Base-by-base conservation (phyloP, 169 alveolate genomes). In the Plasmodium sp. region DNA sequence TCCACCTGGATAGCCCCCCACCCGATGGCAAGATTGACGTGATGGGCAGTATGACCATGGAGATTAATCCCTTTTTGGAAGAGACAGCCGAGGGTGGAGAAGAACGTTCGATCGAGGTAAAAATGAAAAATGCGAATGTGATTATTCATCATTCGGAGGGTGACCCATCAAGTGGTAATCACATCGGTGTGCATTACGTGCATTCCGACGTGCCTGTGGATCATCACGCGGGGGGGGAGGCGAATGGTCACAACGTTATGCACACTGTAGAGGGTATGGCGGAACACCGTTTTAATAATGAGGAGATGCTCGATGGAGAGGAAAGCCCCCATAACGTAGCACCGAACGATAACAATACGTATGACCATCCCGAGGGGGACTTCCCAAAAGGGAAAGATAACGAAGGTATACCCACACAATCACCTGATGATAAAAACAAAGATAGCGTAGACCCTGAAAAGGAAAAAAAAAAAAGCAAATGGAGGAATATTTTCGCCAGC, bases 401-500 rank as follows among this genome's bases (percentile, higher is more conserved):
- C 22, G 91, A 83, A 83, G 41, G 1, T 56, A 16, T 56, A 58
- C 18, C n/a, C 27, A 3, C 81, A 6, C 9, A 67, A 22, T 43
- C 10, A 7, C 16, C 36, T 7, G n/a, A 31, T 22, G 56, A 33
- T 3, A 27, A 54, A 79, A 39, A n/a, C 2, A 74, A 18, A 34
- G 85, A 51, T 9, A 85, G 62, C 80, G 34, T 33, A 27, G 81
- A 74, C 31, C 0, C 54, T 85, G 93, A 74, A 85, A 90, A 79
- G 43, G 83, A 74, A 5, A 90, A 79, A 31, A 45, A 18, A 48
- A 90, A 90, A 80, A 41, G 74, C 51, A 90, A 90, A 79, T 79
- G 83, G 83, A 90, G 18, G 45, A 90, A 51, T 58, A 58, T 58
- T 41, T 54, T 80, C 51, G 62, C 88, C 10, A 80, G 54, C 72